phyloP scores from a whole-genome alignment of 306 rosid genomes.

The Vigna unguiculata region DNA sequence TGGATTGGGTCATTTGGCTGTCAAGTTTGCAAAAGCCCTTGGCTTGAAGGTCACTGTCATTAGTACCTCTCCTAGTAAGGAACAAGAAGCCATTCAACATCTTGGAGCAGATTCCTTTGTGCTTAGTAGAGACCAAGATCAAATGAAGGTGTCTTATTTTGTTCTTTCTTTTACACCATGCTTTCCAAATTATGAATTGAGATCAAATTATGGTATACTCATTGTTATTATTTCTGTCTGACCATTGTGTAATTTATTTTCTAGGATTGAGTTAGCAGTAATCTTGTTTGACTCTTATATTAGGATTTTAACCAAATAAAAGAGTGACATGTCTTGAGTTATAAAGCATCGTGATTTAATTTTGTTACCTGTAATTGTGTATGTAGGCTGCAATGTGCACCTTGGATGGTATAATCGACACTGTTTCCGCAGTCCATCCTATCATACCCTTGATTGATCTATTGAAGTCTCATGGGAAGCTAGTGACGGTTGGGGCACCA shows the following conservation, averaged over 20 bases:
- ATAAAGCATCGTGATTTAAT: too few relatives aligned
- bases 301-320: too few relatives aligned
- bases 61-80: conserved; percentile 37
- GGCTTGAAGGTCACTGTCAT: conserved; percentile 14
- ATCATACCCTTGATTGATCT: neutral
- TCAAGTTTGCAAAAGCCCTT: conserved; percentile 4
- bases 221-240: too few relatives aligned
- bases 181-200: too few relatives aligned
- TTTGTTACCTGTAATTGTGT: too few relatives aligned
- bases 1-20: neutral
- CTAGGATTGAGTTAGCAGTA: too few relatives aligned
- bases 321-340: too few relatives aligned
- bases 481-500: neutral
- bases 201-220: too few relatives aligned
- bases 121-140: conserved; percentile 32
- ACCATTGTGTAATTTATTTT: too few relatives aligned
- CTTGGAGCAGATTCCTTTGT: conserved; percentile 48
- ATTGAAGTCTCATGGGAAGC: neutral
- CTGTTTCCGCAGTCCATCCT: neutral
- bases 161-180: neutral
- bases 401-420: neutral
- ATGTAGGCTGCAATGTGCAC: neutral
- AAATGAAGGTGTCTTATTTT: neutral
- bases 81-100: conserved; percentile 44
- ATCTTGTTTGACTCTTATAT: too few relatives aligned